Evolutionary conservation across 2,329 filamentous ascomycete species (phyloP).

Genomic region (Apiospora arundinis): DNA sequence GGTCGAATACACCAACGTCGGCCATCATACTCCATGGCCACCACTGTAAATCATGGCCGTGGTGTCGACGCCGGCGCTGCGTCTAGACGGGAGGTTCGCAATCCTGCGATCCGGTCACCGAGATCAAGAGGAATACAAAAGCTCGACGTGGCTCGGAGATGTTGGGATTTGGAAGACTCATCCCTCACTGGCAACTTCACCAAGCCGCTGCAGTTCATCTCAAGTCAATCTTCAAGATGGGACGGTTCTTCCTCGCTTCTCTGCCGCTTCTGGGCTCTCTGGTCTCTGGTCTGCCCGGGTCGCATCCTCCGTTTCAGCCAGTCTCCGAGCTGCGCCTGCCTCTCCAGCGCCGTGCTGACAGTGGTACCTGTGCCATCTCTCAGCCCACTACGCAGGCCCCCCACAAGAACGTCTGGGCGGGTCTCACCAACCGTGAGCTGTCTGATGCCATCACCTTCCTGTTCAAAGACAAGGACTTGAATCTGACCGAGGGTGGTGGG

Average conservation of each 20-base stretch:
- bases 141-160: background rate
- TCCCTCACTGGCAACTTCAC: slow-evolving; percentile 1
- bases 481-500: background rate
- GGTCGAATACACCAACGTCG: background rate
- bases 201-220: slow-evolving; percentile 14
- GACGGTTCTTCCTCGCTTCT: slow-evolving; percentile 10
- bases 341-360: slow-evolving; percentile 2
- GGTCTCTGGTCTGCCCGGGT: slow-evolving; percentile 1
- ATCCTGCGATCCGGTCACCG: slow-evolving; percentile 4
- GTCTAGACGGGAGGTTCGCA: slow-evolving; percentile 13
- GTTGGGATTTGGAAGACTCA: slow-evolving; percentile 4
- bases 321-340: background rate
- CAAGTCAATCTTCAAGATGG: slow-evolving; percentile 8
- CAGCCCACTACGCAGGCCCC: slow-evolving; percentile 7
- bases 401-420: slow-evolving; percentile 13
- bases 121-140: slow-evolving; percentile 5
- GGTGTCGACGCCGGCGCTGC: background rate
- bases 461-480: slow-evolving; percentile 3
- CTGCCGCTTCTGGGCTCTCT: slow-evolving; percentile 9
- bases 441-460: slow-evolving; percentile 9
- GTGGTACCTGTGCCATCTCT: background rate
- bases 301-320: background rate
- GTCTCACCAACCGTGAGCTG: slow-evolving; percentile 11
- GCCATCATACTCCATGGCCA: background rate
- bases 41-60: background rate